These are phyloP conservation scores for Tympanopsis confertula DNA, from an alignment of 2,329 filamentous ascomycete species.

Conservation along the genomic window DNA sequence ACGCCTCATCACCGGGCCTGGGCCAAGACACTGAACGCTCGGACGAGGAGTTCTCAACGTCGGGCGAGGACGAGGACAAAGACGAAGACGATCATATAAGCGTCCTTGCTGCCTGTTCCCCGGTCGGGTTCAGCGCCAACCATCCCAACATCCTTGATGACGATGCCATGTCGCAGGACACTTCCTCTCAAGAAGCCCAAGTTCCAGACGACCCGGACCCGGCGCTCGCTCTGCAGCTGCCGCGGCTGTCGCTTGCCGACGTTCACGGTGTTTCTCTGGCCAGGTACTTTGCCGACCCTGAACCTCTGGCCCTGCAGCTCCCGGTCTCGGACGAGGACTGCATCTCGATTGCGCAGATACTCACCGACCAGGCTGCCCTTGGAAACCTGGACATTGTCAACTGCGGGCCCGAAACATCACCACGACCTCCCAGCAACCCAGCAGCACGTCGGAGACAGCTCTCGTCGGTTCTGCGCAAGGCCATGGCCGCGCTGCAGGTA, in stretches of 20 bases:
- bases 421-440: slow-evolving; percentile 4
- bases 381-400: slow-evolving; percentile 27
- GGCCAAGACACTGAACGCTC: too few relatives aligned
- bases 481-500: slow-evolving; percentile 32
- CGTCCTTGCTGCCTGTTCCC: slow-evolving; percentile 35
- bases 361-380: slow-evolving; percentile 58
- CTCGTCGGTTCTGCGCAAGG: slow-evolving; percentile 29
- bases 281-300: slow-evolving; percentile 46
- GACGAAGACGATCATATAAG: too few relatives aligned
- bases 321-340: slow-evolving; percentile 43
- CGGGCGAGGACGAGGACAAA: too few relatives aligned
- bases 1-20: too few relatives aligned
- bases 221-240: slow-evolving; percentile 34
- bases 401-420: slow-evolving; percentile 6
- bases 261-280: slow-evolving; percentile 35
- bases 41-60: too few relatives aligned
- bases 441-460: slow-evolving; percentile 26
- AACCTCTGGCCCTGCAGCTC: slow-evolving; percentile 34
- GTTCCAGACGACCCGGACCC: slow-evolving; percentile 31
- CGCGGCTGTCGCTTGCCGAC: slow-evolving; percentile 33
- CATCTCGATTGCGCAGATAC: slow-evolving; percentile 56
- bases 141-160: slow-evolving; percentile 33
- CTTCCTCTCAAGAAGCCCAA: slow-evolving; percentile 37
- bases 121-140: slow-evolving; percentile 31
- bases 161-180: slow-evolving; percentile 37